A percentile compares a stretch with the other conserved stretches of the same genome.
These are phyloP conservation scores for Penstemon eatonii DNA, from an alignment of 257 asterid genomes.

Conservation along the genomic window DNA sequence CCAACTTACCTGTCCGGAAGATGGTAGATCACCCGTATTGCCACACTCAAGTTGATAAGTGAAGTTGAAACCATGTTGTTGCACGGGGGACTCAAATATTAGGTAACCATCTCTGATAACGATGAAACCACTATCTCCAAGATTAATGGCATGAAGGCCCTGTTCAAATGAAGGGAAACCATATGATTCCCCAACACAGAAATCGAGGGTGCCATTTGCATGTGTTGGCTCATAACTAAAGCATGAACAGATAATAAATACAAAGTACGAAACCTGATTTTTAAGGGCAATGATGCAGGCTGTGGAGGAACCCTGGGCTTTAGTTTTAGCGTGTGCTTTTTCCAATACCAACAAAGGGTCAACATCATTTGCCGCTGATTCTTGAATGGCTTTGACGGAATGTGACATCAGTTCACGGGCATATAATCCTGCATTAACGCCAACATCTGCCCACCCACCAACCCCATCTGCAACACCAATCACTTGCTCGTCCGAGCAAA, in stretches of 20 bases:
- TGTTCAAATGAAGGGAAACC: conserved; percentile 28
- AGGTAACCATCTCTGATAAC: conserved; percentile 64
- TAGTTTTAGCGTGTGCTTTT: conserved; percentile 67
- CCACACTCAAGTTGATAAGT: conserved; percentile 72
- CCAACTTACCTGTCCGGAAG: conserved; percentile 62
- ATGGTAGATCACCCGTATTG: conserved; percentile 54
- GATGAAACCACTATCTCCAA: conserved; percentile 89
- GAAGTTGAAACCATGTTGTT: conserved; percentile 84
- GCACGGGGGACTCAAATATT: conserved; percentile 71
- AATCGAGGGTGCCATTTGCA: background rate
- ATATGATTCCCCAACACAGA: background rate
- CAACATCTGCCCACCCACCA: conserved; percentile 97
- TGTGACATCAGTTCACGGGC: conserved; percentile 81
- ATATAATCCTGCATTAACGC: conserved; percentile 79
- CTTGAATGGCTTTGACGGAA: conserved; percentile 60
- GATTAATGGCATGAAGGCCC: conserved; percentile 84
- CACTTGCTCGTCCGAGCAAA: conserved; percentile 70
- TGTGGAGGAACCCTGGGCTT: conserved; percentile 81
- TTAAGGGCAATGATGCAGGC: conserved; percentile 77
- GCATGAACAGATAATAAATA: background rate
- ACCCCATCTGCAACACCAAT: conserved; percentile 95
- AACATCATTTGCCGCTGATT: conserved; percentile 41
- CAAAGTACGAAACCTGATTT: conserved; percentile 50
- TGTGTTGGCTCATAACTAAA: background rate
- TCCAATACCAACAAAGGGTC: conserved; percentile 68